These are phyloP conservation scores for Agapanthus africanus DNA, from an alignment of 106 monocot species.

Conservation along the genomic window DNA sequence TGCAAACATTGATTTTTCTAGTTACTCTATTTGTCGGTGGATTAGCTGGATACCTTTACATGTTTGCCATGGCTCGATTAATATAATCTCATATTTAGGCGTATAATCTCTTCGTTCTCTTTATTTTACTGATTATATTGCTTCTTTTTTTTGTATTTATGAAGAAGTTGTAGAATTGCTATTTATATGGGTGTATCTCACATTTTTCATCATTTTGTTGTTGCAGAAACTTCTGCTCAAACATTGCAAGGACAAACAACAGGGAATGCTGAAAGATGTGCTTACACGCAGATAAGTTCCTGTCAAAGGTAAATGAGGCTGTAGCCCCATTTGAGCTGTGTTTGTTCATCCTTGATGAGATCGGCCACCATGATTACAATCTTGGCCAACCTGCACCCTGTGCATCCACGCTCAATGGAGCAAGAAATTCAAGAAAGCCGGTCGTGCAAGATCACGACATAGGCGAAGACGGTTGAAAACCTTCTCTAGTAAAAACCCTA, in stretches of 20 bases:
- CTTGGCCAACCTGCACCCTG: background rate
- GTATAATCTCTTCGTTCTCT: too few species aligned
- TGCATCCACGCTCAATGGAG: slow-evolving; percentile 3
- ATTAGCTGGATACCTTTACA: too few species aligned
- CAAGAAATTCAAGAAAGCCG: background rate
- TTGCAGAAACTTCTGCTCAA: too few species aligned
- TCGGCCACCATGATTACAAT: background rate
- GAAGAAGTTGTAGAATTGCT: too few species aligned
- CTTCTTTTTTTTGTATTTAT: too few species aligned
- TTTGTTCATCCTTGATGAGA: slow-evolving; percentile 19
- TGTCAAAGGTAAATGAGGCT: slow-evolving; percentile 16
- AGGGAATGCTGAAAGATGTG: slow-evolving; percentile 56
- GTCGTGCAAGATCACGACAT: slow-evolving; percentile 18
- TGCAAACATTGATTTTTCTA: too few species aligned
- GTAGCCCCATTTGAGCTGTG: slow-evolving; percentile 14
- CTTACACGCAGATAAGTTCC: slow-evolving; percentile 14
- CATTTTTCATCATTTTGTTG: too few species aligned
- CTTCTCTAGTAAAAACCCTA: background rate
- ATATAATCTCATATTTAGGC: too few species aligned
- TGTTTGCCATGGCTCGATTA: too few species aligned
- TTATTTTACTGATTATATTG: too few species aligned
- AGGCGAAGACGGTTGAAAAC: slow-evolving; percentile 17
- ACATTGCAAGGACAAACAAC: slow-evolving; percentile 21
- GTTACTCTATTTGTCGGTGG: too few species aligned
- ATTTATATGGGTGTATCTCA: too few species aligned